phyloP scores from a whole-genome alignment of 2,329 filamentous ascomycete species.

The Fusarium algeriense region DNA sequence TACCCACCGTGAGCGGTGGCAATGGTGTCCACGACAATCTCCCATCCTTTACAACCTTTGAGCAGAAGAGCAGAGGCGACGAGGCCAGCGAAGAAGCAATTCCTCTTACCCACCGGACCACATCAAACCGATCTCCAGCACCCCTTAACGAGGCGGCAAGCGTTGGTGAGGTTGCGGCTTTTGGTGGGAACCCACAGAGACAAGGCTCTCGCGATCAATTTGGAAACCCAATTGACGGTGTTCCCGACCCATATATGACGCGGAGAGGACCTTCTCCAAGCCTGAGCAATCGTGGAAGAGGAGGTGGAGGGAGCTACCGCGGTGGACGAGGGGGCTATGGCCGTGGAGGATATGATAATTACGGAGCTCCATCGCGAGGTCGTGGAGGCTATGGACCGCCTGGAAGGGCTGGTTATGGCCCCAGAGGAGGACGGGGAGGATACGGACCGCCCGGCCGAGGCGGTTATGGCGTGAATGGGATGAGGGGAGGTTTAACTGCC shows the following conservation, averaged over 20 bases:
- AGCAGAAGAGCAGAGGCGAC: constrained; percentile 73
- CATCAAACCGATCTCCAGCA: constrained; percentile 68
- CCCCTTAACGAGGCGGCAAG: constrained; percentile 56
- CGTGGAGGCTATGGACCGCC: constrained; percentile 60
- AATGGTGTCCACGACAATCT: constrained; percentile 63
- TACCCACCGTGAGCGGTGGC: constrained; percentile 68
- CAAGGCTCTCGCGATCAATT: constrained; percentile 71
- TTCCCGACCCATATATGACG: constrained; percentile 60
- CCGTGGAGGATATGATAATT: constrained; percentile 63
- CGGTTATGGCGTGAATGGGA: constrained; percentile 46
- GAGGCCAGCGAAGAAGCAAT: constrained; percentile 76
- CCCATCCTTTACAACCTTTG: constrained; percentile 73
- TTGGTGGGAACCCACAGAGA: constrained; percentile 52
- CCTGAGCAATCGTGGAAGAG: constrained; percentile 67
- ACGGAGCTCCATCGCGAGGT: constrained; percentile 57
- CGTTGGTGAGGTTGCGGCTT: constrained; percentile 51
- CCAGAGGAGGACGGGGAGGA: constrained; percentile 53
- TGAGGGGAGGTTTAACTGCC: constrained; percentile 52
- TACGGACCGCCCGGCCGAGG: constrained; percentile 51
- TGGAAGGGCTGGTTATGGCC: constrained; percentile 59
- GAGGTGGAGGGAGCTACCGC: constrained; percentile 60
- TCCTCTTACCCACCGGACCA: constrained; percentile 75
- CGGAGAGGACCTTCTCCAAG: constrained; percentile 61
- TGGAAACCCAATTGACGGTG: constrained; percentile 66
- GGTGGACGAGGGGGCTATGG: constrained; percentile 61